Conservation (phyloP, 2,329 filamentous ascomycete species). For the Cladosporium sp. region DNA sequence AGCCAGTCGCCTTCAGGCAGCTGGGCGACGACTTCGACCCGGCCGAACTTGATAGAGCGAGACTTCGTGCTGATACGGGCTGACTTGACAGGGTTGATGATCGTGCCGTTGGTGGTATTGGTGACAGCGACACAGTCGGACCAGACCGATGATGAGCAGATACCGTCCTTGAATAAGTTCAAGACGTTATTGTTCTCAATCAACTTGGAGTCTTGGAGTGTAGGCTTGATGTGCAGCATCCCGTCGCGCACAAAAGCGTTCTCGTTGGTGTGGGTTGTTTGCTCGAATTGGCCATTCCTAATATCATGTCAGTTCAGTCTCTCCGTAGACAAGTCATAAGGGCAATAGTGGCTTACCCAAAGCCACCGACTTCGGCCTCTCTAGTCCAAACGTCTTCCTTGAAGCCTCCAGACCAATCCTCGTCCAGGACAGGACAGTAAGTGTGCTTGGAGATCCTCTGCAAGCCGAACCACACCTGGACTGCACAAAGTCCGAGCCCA, state of each 20-base stretch:
- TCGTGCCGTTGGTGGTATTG: conserved; percentile 74
- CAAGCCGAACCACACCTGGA: conserved; percentile 75
- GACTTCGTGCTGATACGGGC: conserved; percentile 76
- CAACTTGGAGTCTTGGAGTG: conserved; percentile 67
- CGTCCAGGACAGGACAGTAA: conserved; percentile 68
- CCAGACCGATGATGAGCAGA: conserved; percentile 64
- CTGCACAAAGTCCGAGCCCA: conserved; percentile 66
- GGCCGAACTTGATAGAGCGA: conserved; percentile 74
- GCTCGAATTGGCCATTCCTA: conserved; percentile 78
- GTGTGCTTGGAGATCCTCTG: conserved; percentile 70
- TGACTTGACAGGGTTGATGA: conserved; percentile 75
- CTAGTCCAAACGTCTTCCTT: conserved; percentile 67
- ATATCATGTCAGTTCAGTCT: conserved; percentile 23
- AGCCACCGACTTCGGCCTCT: conserved; percentile 73
- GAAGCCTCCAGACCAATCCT: conserved; percentile 60
- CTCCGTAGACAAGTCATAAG: background rate
- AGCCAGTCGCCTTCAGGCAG: conserved; percentile 80
- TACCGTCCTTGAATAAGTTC: conserved; percentile 65
- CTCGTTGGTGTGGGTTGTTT: conserved; percentile 69
- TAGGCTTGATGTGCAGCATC: conserved; percentile 72
- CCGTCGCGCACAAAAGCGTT: conserved; percentile 74
- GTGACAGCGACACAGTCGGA: conserved; percentile 68
- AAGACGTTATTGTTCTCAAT: conserved; percentile 67
- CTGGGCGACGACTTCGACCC: conserved; percentile 76
- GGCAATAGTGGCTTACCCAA: conserved; percentile 55